Evolutionary conservation across 2,329 filamentous ascomycete species (phyloP), one percentile per base, ranked within the genome.

Genomic region (Dothistroma septosporum): DNA sequence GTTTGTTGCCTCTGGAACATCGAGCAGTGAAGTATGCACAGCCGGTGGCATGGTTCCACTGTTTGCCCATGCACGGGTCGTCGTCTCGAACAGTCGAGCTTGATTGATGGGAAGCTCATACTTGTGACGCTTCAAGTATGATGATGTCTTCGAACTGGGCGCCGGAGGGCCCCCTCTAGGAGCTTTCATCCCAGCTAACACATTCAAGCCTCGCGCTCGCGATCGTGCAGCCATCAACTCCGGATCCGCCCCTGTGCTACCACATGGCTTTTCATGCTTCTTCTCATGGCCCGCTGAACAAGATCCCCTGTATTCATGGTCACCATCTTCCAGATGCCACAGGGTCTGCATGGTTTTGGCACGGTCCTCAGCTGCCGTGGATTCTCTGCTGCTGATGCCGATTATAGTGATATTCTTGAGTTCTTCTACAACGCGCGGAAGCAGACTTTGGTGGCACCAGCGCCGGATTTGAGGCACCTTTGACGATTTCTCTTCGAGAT

Each of bases 21-120:
- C 50, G 2, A 62, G 62, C 14, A 63, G 53, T 8, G 61, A 61
- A 41, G 66, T 68, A 24, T 60, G 46, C 11, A 67, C 61, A 16
- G 61, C 24, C 10, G 59, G 58, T 16, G 71, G 70, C 70, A 72
- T 72, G n/a, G 61, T 57, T 7, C 71, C 71, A 41, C 64, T 66
- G 21, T 71, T 68, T 41, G 63, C 46, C 71, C 71, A 73, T 2
- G 70, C 64, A 1, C 62, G 64, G 2, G 70, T 72, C 4, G 65
- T 68, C 0, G 70, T 71, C 12, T 65, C 70, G 55, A 72, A 72
- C 44, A 65, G 64, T 16, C 62, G 59, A 2, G 70, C 70, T 28
- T 64, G 65, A 19, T 71, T 65, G n/a, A 61, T 56, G 1, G 71
- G 60, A 2, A 72, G 62, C 53, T 70, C 66, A 48, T 68, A 67